Base-by-base conservation (phyloP, 2,329 filamentous ascomycete genomes). In the Chaetomium sp. region DNA sequence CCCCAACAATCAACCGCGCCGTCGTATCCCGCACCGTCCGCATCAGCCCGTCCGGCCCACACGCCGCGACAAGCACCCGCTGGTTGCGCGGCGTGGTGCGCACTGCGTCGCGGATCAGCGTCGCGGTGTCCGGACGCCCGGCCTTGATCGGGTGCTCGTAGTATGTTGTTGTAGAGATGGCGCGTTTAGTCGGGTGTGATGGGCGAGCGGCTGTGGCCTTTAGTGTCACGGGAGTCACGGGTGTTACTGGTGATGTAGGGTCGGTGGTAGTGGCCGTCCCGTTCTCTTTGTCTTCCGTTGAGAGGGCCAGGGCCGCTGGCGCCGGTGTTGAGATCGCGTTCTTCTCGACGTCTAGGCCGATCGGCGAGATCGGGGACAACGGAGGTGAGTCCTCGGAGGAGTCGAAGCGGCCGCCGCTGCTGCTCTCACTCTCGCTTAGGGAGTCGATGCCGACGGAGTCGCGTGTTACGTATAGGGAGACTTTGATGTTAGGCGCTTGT, bases 11-110 rank as follows among this genome's bases (percentile, higher is more conserved):
- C 59, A 70, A 70, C 35, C 66, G 67, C 2, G 77, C 76, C 7
- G 73, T 71, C 0, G 74, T 72, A 34, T 74, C 69, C 45, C 77
- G 70, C n/a, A 76, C 74, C 2, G 68, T 66, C 47, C 68, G 67
- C 68, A 78, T 75, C 49, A 80, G 61, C 4, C 69, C 65, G 27
- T 70, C 68, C 1, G 78, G 77, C 3, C 77, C 77, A 64, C 78
- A 80, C 1, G 72, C 76, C 2, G 73, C 76, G 42, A 80, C 69
- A 7, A 74, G 68, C 27, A 77, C 69, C 33, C 73, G 70, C 58
- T 75, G 68, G 42, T 69, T 64, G 11, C 63, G 57, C 0, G 62
- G 62, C 2, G 69, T 66, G 6, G 67, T 68, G 1, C 55, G 58
- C 19, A 78, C 69, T 1, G 72, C 70, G 19, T 67, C 63, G 5